Percentiles rank a stretch among this genome's conserved stretches.
phyloP scores from a whole-genome alignment of 2,329 filamentous ascomycete genomes.

The Penicillium sumatraense region DNA sequence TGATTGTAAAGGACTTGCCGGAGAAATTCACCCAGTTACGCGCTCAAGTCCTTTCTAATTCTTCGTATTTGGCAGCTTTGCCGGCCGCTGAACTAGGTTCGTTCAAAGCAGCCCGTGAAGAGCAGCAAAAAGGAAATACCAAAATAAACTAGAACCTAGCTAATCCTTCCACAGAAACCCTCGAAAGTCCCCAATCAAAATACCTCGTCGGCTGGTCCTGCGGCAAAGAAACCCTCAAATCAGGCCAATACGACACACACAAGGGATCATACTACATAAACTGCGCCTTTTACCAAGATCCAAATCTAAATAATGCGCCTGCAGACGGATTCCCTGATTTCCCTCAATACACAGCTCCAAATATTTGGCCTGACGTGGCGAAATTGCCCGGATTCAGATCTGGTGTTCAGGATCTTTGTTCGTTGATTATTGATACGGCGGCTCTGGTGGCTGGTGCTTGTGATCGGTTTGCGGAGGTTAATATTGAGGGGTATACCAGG shows the following conservation, averaged over 20 bases:
- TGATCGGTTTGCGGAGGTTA: slow-evolving; percentile 79
- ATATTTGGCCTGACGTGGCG: slow-evolving; percentile 78
- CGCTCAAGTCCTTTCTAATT: slow-evolving; percentile 76
- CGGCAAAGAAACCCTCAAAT: slow-evolving; percentile 66
- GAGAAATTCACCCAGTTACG: slow-evolving; percentile 72
- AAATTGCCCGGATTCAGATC: slow-evolving; percentile 75
- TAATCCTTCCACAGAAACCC: slow-evolving; percentile 36
- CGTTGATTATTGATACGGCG: slow-evolving; percentile 85
- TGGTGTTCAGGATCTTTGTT: slow-evolving; percentile 76
- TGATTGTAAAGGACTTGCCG: slow-evolving; percentile 88
- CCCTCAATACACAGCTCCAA: slow-evolving; percentile 86
- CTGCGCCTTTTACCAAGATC: slow-evolving; percentile 58
- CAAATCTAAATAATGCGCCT: slow-evolving; percentile 41
- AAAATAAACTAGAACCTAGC: not conserved
- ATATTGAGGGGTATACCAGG: slow-evolving; percentile 74
- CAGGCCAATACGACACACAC: slow-evolving; percentile 64
- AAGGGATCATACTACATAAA: slow-evolving; percentile 70
- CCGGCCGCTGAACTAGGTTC: slow-evolving; percentile 71
- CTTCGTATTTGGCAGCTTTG: slow-evolving; percentile 86
- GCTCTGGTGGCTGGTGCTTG: slow-evolving; percentile 88
- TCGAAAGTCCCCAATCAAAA: slow-evolving; percentile 54
- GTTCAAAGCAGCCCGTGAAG: slow-evolving; percentile 16
- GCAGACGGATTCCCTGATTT: slow-evolving; percentile 58
- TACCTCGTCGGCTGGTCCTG: slow-evolving; percentile 69
- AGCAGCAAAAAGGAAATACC: slow-evolving; percentile 33